These are phyloP conservation scores for Fusarium floridanum DNA, from an alignment of 2,329 filamentous ascomycete species.

Conservation along the genomic window DNA sequence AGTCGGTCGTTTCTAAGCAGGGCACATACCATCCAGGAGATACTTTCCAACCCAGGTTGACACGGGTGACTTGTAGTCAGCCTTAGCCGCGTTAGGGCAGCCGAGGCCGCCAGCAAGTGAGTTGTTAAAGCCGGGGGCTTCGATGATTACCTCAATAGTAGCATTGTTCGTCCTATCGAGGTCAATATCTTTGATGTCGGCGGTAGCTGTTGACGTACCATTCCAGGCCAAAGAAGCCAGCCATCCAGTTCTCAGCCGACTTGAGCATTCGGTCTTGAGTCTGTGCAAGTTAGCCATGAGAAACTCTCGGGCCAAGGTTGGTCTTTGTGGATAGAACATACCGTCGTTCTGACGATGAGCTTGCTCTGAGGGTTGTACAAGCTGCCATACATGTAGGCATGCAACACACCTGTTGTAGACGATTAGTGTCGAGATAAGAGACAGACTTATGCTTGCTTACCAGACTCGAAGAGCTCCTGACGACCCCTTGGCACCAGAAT, in stretches of 20 bases:
- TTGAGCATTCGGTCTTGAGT: constrained; percentile 84
- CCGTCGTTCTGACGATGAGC: constrained; percentile 78
- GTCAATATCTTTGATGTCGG: constrained; percentile 10
- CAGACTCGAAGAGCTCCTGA: constrained; percentile 78
- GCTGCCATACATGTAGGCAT: constrained; percentile 79
- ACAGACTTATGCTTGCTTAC: constrained; percentile 40
- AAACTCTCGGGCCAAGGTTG: no score
- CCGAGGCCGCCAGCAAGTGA: constrained; percentile 76
- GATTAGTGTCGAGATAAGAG: background rate
- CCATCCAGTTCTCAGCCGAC: constrained; percentile 81
- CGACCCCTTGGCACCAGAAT: constrained; percentile 80
- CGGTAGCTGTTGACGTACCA: constrained; percentile 59
- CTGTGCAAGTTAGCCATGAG: constrained; percentile 45
- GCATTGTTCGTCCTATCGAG: constrained; percentile 71
- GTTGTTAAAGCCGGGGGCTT: constrained; percentile 74
- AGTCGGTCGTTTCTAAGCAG: background rate
- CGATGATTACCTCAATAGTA: constrained; percentile 79
- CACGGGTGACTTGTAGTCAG: constrained; percentile 66
- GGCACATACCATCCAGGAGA: constrained; percentile 66
- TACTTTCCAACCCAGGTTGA: constrained; percentile 74
- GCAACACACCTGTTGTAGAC: constrained; percentile 66
- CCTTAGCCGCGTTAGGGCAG: constrained; percentile 72
- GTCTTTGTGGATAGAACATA: constrained; percentile 41
- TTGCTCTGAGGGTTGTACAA: constrained; percentile 80
- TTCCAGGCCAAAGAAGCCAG: constrained; percentile 82